Conservation (phyloP, 225 moss, liverwort and hornwort species). For the Anthoceros angustus region DNA sequence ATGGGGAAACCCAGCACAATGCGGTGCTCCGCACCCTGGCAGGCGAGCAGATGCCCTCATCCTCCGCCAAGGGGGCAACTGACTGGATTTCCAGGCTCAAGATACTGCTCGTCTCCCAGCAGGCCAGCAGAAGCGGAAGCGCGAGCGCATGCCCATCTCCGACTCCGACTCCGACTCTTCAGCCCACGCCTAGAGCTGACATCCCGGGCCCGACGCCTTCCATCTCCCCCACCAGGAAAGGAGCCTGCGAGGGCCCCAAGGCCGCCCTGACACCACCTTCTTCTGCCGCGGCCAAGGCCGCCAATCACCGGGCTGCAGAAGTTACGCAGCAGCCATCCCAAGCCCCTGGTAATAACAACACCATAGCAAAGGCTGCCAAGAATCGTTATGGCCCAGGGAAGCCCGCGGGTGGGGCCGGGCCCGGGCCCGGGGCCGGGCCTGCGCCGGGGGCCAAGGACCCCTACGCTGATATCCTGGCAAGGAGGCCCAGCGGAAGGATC, state of each 20-base stretch:
- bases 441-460: neutral
- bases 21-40: slow-evolving; percentile 50
- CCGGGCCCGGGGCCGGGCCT: neutral
- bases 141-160: neutral
- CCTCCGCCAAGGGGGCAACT: slow-evolving; percentile 37
- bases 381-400: neutral
- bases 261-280: neutral
- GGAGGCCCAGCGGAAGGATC: neutral
- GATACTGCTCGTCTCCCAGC: slow-evolving; percentile 10
- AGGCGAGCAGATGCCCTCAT: slow-evolving; percentile 48
- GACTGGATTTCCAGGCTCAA: slow-evolving; percentile 54
- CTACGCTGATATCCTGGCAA: neutral
- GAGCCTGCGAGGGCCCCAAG: neutral
- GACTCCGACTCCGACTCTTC: neutral
- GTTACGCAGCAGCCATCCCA: neutral
- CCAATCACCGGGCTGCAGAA: neutral
- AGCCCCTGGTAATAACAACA: neutral
- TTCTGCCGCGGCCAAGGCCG: no score
- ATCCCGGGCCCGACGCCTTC: neutral
- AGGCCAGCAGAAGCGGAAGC: slow-evolving; percentile 11
- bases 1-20: slow-evolving; percentile 37
- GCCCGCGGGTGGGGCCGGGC: neutral
- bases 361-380: neutral
- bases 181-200: neutral
- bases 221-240: slow-evolving; percentile 3